Percentiles rank a stretch among this genome's conserved stretches.
Evolutionary conservation across 1,139 yeast species (phyloP).

Genomic region (Geotrichum bryndzae): DNA sequence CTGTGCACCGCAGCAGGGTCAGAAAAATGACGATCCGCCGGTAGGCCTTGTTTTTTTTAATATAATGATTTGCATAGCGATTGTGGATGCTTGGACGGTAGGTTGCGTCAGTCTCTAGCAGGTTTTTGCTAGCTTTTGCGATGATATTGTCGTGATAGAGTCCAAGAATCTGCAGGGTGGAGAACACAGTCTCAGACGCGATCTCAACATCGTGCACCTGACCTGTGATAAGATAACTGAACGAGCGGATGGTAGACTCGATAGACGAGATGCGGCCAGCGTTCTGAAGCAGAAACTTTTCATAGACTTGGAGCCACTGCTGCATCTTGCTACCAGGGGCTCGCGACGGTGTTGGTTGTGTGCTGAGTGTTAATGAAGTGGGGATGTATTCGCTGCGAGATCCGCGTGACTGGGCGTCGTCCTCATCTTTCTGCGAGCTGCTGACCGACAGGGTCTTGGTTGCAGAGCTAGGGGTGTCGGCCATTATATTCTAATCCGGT

Average conservation of each 20-base stretch:
- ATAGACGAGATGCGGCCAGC: constrained; percentile 37
- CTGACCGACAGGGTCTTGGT: neutral
- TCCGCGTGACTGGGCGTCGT: neutral
- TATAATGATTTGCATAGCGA: constrained; percentile 32
- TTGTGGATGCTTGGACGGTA: constrained; percentile 31
- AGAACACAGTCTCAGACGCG: constrained; percentile 33
- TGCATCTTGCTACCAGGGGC: neutral
- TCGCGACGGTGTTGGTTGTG: neutral
- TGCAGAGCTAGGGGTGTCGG: neutral
- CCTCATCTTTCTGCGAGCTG: neutral
- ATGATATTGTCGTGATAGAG: constrained; percentile 38
- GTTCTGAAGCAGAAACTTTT: constrained; percentile 33
- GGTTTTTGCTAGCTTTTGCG: constrained; percentile 29
- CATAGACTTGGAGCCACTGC: constrained; percentile 28
- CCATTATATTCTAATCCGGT: neutral
- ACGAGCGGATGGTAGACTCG: constrained; percentile 36
- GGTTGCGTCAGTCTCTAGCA: constrained; percentile 21
- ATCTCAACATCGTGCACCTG: constrained; percentile 39
- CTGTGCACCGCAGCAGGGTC: constrained; percentile 35
- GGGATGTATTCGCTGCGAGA: neutral
- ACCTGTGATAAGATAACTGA: constrained; percentile 39
- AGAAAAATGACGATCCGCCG: constrained; percentile 31
- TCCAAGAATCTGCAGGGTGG: constrained; percentile 36
- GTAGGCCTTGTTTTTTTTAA: constrained; percentile 28
- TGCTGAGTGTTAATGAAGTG: neutral